These are phyloP conservation scores for Lactifluus hygrophoroides DNA, from an alignment of 768 basidiomycete genomes.

Conservation along the genomic window DNA sequence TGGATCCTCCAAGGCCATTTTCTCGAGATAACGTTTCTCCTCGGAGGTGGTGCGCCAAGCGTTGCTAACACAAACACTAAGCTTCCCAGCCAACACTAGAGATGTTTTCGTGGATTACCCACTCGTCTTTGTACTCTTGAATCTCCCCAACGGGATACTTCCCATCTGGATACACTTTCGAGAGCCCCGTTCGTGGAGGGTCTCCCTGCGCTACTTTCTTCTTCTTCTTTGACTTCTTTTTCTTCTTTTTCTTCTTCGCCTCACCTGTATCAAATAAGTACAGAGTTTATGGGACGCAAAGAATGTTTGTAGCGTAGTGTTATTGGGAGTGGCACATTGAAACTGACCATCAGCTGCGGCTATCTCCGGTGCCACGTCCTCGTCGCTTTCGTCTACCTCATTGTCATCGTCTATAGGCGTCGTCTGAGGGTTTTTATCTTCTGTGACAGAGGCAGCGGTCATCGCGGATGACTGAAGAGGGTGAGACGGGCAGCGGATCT, in stretches of 20 bases:
- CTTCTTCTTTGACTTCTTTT: constrained; percentile 86
- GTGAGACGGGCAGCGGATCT: not conserved
- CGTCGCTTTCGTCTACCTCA: constrained; percentile 28
- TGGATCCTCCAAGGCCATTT: constrained; percentile 67
- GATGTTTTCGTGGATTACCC: constrained; percentile 28
- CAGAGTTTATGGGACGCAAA: not conserved
- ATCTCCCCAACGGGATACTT: constrained; percentile 88
- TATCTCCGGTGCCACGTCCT: constrained; percentile 27
- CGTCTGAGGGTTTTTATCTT: constrained; percentile 17
- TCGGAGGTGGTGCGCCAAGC: constrained; percentile 82
- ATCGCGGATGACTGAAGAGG: constrained; percentile 6
- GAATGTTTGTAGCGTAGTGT: not conserved
- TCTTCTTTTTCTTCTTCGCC: constrained; percentile 82
- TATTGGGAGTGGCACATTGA: constrained; percentile 11
- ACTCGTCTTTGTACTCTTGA: constrained; percentile 90
- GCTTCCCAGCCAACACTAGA: not conserved
- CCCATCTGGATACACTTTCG: constrained; percentile 82
- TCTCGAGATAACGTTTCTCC: constrained; percentile 81
- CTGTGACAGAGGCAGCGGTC: constrained; percentile 5
- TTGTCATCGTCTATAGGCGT: constrained; percentile 18
- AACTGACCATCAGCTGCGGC: constrained; percentile 26
- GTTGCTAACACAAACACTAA: constrained; percentile 51
- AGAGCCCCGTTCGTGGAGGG: constrained; percentile 82
- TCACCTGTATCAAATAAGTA: constrained; percentile 31
- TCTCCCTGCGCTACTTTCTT: constrained; percentile 76